These are phyloP conservation scores for Aureobasidium sp. DNA, from an alignment of 2,329 filamentous ascomycete genomes.

Conservation along the genomic window DNA sequence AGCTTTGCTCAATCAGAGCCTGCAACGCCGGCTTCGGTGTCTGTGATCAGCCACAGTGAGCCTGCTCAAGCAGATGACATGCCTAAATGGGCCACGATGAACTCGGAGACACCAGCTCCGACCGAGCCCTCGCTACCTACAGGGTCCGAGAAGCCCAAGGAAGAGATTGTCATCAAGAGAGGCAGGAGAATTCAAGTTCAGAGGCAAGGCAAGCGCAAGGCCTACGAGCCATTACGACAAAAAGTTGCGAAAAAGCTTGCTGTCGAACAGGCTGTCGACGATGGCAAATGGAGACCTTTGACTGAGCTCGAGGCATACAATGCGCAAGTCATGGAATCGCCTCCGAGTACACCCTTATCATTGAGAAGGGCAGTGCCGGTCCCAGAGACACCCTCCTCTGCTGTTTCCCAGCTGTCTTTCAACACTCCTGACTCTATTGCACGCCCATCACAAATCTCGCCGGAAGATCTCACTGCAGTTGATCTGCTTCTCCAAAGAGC, in stretches of 20 bases:
- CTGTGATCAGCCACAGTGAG: not conserved
- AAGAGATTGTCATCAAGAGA: constrained; percentile 8
- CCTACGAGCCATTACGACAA: constrained; percentile 5
- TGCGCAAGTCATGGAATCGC: not conserved
- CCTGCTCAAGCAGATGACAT: not conserved
- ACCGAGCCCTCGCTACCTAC: not conserved
- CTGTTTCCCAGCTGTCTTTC: not conserved
- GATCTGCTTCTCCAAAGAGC: constrained; percentile 1
- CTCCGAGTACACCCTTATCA: not conserved
- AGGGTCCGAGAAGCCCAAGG: not conserved
- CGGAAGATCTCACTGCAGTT: not conserved
- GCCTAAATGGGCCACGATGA: not conserved
- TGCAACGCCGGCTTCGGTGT: not conserved
- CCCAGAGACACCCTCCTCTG: not conserved
- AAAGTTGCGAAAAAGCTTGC: constrained; percentile 8
- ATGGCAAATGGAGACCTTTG: constrained; percentile 9
- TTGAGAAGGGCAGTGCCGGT: not conserved
- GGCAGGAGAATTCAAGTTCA: constrained; percentile 10
- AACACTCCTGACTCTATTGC: not conserved
- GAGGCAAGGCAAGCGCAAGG: constrained; percentile 8
- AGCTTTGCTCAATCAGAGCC: not conserved
- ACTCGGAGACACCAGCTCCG: not conserved
- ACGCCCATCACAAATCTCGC: not conserved
- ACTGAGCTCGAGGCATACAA: constrained; percentile 3
- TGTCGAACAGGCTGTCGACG: not conserved